These are phyloP conservation scores for Combretum micranthum DNA, from an alignment of 345 rosid species.

Conservation along the genomic window DNA sequence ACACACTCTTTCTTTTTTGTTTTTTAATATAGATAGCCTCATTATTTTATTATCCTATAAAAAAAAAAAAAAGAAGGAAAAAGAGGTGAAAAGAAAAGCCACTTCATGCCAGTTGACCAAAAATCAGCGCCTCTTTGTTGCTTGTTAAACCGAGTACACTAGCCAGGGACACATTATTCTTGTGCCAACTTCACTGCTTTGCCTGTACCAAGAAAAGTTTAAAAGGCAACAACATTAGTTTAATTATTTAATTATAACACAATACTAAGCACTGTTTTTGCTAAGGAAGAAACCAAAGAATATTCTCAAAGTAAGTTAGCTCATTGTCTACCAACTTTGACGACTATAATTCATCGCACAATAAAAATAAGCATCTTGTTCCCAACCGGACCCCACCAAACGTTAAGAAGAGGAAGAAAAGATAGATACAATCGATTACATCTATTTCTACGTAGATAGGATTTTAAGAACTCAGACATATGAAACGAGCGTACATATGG, in stretches of 20 bases:
- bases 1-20: neutral
- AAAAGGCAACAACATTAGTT: neutral
- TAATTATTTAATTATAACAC: too few relatives aligned
- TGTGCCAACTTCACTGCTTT: slow-evolving; percentile 23
- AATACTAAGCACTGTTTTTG: too few relatives aligned
- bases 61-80: neutral
- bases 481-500: too few relatives aligned
- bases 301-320: neutral
- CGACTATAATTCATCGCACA: neutral
- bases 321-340: neutral
- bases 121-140: neutral
- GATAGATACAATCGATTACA: too few relatives aligned
- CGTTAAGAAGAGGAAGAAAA: too few relatives aligned
- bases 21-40: slow-evolving; percentile 2
- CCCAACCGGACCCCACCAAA: too few relatives aligned
- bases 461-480: too few relatives aligned
- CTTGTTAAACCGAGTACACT: slow-evolving; percentile 4
- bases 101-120: neutral
- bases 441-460: too few relatives aligned
- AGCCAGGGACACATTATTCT: neutral
- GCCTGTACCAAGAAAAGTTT: slow-evolving; percentile 14
- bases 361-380: too few relatives aligned
- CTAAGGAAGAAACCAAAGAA: too few relatives aligned
- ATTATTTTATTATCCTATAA: neutral
- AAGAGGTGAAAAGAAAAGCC: neutral